Evolutionary conservation across 2,329 filamentous ascomycete species (phyloP), one percentile per base, ranked within the genome.

Genomic region (Penicillium sp.): DNA sequence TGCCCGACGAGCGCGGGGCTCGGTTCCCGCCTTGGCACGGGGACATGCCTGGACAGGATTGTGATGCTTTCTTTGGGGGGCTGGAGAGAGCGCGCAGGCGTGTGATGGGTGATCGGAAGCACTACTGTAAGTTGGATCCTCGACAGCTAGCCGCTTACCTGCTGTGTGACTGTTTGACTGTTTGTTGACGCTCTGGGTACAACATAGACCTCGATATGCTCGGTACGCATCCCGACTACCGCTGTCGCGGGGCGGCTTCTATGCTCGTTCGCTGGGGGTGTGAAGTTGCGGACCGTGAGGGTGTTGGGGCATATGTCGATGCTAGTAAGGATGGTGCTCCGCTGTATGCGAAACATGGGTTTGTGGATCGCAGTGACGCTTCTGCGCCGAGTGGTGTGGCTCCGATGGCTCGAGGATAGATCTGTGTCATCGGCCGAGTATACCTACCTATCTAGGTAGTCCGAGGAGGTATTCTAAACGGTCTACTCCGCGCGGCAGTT

Each of bases 201-300:
- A 27, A 27, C 25, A 27, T 27, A 76, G 76, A 75, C 56, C 65
- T 77, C 12, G 64, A 70, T 9, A 57, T 68, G 32, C 65, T 79
- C 5, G 67, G 68, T n/a, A 75, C 75, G n/a, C 69, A 76, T 51
- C 76, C 77, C 0, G 67, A 74, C 13, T 72, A 77, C 46, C 71
- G 75, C 46, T 58, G 70, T 8, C 72, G 73, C n/a, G 76, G 75
- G 1, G 75, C 75, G 2, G 75, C 68, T 3, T 63, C 64, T 7
- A 66, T 75, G 63, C 63, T 79, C 34, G 60, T 76, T n/a, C 63
- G 67, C 52, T 73, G 69, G 67, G 72, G 71, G 0, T 60, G 75
- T 13, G 72, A 76, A 35, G 62, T 75, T 27, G 71, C 73, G 3
- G 68, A 70, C 52, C 63, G 59, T 23, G 64, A 69, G 23, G 66